These are phyloP conservation scores for Conoideocrella luteorostrata DNA, from an alignment of 2,329 filamentous ascomycete species.

Conservation along the genomic window DNA sequence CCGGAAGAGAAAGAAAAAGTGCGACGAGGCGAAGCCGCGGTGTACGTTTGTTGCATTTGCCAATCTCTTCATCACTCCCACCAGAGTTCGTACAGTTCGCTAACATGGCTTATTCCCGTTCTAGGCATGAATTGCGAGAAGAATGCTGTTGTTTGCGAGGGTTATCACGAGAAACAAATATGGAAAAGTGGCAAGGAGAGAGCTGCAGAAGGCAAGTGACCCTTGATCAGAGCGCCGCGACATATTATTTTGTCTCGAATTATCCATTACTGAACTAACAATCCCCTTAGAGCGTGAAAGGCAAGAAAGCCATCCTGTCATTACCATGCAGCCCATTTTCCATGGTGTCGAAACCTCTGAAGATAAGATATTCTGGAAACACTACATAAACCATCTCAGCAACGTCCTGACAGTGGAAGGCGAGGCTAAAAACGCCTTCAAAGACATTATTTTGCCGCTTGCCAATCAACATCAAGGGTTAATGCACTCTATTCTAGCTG, in stretches of 20 bases:
- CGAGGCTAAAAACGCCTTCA: conserved; percentile 77
- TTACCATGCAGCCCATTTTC: conserved; percentile 62
- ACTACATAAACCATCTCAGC: conserved; percentile 76
- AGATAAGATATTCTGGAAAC: conserved; percentile 74
- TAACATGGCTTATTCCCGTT: neutral
- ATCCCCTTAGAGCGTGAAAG: conserved; percentile 39
- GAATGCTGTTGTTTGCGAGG: conserved; percentile 86
- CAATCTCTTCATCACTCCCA: too few species aligned
- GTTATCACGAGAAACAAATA: conserved; percentile 77
- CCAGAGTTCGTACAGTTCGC: too few species aligned
- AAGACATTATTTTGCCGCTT: conserved; percentile 75
- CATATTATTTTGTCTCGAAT: too few species aligned
- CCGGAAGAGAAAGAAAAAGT: conserved; percentile 65
- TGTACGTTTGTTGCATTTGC: too few species aligned
- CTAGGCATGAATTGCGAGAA: conserved; percentile 83
- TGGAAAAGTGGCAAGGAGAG: conserved; percentile 83
- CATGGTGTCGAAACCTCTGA: conserved; percentile 74
- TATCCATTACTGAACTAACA: too few species aligned
- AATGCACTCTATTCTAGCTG: conserved; percentile 84
- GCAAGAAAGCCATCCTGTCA: conserved; percentile 42
- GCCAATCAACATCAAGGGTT: conserved; percentile 72
- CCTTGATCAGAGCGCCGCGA: too few species aligned
- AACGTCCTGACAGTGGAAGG: conserved; percentile 76
- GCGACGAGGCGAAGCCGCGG: conserved; percentile 60
- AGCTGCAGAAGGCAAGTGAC: conserved; percentile 55